Percentiles rank a stretch among this genome's conserved stretches.
Evolutionary conservation across 257 asterid genomes (phyloP).

Genomic region (Euphrasia confusa): DNA sequence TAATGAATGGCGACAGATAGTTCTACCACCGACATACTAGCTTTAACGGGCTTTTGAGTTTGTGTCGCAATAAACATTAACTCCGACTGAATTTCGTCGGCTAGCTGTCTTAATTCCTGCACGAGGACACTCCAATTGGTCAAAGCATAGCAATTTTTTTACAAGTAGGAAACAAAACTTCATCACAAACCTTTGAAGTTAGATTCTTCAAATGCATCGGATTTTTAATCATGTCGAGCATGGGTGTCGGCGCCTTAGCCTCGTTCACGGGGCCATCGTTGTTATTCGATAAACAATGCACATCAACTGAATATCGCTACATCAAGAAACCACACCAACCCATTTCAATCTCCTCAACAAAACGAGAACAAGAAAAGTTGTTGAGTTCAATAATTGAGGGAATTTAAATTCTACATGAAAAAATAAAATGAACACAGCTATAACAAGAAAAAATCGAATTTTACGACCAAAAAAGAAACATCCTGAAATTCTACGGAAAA

Average conservation of each 20-base stretch:
- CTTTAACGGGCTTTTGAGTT: conserved; percentile 36
- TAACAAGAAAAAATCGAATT: not conserved
- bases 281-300: conserved; percentile 34
- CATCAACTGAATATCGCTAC: conserved; percentile 41
- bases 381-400: too few relatives aligned
- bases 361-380: too few relatives aligned
- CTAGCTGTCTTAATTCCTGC: conserved; percentile 85
- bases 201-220: conserved; percentile 72
- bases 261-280: conserved; percentile 34
- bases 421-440: not conserved
- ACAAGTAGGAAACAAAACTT: conserved; percentile 15
- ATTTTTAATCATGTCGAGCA: conserved; percentile 68
- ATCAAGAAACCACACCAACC: conserved; percentile 22
- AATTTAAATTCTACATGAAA: not conserved
- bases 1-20: conserved; percentile 80
- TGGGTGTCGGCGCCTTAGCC: conserved; percentile 47
- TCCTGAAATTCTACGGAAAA: not conserved
- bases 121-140: conserved; percentile 24
- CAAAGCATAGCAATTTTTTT: conserved; percentile 15
- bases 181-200: conserved; percentile 50
- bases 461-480: not conserved
- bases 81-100: conserved; percentile 75
- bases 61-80: conserved; percentile 41
- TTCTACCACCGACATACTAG: conserved; percentile 66
- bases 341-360: not conserved